These are phyloP conservation scores for Quillaja saponaria DNA, from an alignment of 306 rosid genomes.

Conservation along the genomic window DNA sequence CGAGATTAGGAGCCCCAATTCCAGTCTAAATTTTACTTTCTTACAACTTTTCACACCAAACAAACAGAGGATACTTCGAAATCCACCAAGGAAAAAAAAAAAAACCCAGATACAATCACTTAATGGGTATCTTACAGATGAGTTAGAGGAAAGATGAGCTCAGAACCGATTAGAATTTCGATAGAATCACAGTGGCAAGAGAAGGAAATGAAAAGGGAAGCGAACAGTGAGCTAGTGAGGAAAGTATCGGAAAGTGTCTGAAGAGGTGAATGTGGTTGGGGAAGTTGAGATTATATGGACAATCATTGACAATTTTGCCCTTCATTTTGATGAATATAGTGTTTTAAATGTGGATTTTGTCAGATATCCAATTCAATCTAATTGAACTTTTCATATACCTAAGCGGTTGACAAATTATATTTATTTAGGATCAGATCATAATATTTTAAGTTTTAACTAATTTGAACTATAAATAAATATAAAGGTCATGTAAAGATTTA, in stretches of 20 bases:
- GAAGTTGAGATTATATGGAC: constrained; percentile 38
- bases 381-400: too few species aligned
- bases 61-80: constrained; percentile 2
- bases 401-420: too few species aligned
- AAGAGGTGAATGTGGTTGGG: constrained; percentile 4
- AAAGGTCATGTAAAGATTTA: too few species aligned
- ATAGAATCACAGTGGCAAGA: neutral
- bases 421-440: too few species aligned
- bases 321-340: neutral
- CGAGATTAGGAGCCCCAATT: constrained; percentile 1
- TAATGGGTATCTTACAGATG: constrained; percentile 37
- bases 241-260: neutral
- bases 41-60: neutral
- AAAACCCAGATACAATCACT: neutral
- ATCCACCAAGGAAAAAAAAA: neutral
- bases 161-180: neutral
- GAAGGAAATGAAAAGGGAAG: neutral
- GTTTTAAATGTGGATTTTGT: too few species aligned
- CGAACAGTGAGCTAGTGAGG: neutral
- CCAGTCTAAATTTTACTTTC: neutral
- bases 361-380: too few species aligned
- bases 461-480: too few species aligned
- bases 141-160: neutral
- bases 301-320: constrained; percentile 27
- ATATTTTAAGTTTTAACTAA: too few species aligned